Conservation (phyloP, 169 alveolate genomes). For the Plasmodium fragile region DNA sequence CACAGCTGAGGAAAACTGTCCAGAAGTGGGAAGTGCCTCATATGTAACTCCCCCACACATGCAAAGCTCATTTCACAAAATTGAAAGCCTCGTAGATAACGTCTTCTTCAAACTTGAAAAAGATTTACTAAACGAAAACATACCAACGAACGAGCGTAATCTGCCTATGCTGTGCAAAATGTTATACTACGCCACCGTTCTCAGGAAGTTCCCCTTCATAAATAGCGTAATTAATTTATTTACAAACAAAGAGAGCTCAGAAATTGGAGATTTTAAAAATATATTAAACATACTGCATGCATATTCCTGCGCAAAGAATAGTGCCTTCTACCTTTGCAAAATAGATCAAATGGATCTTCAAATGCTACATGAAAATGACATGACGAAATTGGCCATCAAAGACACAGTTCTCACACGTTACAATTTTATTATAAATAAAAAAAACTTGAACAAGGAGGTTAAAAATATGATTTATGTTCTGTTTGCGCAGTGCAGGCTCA, state of each 20-base stretch:
- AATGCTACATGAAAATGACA: not conserved
- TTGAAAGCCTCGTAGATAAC: conserved; percentile 25
- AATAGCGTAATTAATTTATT: conserved; percentile 47
- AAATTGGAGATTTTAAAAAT: conserved; percentile 40
- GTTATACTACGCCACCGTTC: conserved; percentile 36
- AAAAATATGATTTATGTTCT: conserved; percentile 56
- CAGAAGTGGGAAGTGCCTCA: not conserved
- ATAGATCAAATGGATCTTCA: conserved; percentile 13
- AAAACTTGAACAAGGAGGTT: not conserved
- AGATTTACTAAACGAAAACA: conserved; percentile 37
- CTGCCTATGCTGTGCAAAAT: conserved; percentile 38
- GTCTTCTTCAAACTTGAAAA: conserved; percentile 32
- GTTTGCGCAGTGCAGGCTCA: conserved; percentile 42
- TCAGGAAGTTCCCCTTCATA: conserved; percentile 35
- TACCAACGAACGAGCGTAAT: conserved; percentile 20
- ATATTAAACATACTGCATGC: conserved; percentile 54
- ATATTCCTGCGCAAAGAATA: conserved; percentile 18
- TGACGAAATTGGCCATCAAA: not conserved
- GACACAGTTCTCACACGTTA: conserved; percentile 3
- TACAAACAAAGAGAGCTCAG: conserved; percentile 21
- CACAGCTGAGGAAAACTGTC: not conserved
- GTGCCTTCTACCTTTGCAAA: not conserved
- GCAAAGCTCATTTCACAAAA: conserved; percentile 8
- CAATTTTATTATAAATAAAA: conserved; percentile 33
- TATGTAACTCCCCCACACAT: not conserved